Percentiles rank a stretch among this genome's conserved stretches.
Conservation (phyloP, 2,329 filamentous ascomycete species). For the Sphaerulina populicola region DNA sequence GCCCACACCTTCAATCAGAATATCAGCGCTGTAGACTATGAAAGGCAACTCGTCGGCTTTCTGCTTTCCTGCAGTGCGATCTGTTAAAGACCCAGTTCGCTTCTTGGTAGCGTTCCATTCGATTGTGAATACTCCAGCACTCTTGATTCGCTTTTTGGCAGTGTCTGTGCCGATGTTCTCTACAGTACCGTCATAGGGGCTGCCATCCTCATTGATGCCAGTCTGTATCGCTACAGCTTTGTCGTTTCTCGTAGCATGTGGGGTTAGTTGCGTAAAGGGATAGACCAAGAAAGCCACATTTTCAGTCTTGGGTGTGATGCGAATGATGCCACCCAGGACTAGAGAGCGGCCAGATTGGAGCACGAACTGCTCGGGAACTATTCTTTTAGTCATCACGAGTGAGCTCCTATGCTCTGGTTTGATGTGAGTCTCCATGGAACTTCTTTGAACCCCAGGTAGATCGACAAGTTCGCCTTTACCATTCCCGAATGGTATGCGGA, state of each 20-base stretch:
- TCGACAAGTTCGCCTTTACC: slow-evolving; percentile 88
- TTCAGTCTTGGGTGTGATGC: slow-evolving; percentile 67
- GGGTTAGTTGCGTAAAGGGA: slow-evolving; percentile 68
- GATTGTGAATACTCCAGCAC: slow-evolving; percentile 67
- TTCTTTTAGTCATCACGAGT: slow-evolving; percentile 69
- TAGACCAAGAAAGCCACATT: slow-evolving; percentile 67
- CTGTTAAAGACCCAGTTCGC: slow-evolving; percentile 66
- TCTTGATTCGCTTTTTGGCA: slow-evolving; percentile 34
- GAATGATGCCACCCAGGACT: slow-evolving; percentile 69
- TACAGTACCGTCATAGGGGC: slow-evolving; percentile 49
- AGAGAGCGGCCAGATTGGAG: slow-evolving; percentile 72
- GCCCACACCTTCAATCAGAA: slow-evolving; percentile 83
- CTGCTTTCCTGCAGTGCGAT: slow-evolving; percentile 50
- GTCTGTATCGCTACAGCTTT: slow-evolving; percentile 70
- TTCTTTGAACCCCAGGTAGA: slow-evolving; percentile 73
- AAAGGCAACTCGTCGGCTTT: slow-evolving; percentile 67
- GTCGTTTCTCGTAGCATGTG: slow-evolving; percentile 68
- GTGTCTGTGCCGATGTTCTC: slow-evolving; percentile 50
- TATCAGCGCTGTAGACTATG: slow-evolving; percentile 68
- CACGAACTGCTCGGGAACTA: slow-evolving; percentile 63
- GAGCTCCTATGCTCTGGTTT: slow-evolving; percentile 55
- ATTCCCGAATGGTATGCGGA: slow-evolving; percentile 80
- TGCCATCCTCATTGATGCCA: slow-evolving; percentile 38
- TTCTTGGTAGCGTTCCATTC: slow-evolving; percentile 74
- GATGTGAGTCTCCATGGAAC: slow-evolving; percentile 63